A percentile compares a stretch with the other conserved stretches of the same genome.
phyloP scores from a whole-genome alignment of 1,139 yeast species.

The Oligophagozyma castellii region DNA sequence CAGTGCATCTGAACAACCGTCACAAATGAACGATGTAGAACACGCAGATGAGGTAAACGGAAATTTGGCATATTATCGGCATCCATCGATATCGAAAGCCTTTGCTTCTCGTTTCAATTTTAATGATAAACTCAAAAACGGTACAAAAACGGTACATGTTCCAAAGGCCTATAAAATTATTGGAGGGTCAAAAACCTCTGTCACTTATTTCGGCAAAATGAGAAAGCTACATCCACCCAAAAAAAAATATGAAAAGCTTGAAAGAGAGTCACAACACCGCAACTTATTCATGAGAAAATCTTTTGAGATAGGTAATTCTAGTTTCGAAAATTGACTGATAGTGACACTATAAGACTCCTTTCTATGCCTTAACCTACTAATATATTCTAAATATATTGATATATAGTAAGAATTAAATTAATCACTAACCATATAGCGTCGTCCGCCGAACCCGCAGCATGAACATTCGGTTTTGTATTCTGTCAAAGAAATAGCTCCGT shows the following conservation, averaged over 20 bases:
- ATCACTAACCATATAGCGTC: too few relatives aligned
- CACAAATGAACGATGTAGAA: conserved; percentile 9
- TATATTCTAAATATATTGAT: too few relatives aligned
- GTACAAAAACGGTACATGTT: conserved; percentile 41
- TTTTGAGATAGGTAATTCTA: conserved; percentile 6
- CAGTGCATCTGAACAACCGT: background rate
- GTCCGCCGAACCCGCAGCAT: too few relatives aligned
- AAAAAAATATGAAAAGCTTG: too few relatives aligned
- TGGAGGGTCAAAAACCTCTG: conserved; percentile 45
- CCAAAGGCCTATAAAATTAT: conserved; percentile 44
- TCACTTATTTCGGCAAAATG: conserved; percentile 36
- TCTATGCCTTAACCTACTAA: too few relatives aligned
- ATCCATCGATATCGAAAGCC: conserved; percentile 37
- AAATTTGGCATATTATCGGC: conserved; percentile 26
- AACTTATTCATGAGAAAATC: conserved; percentile 3
- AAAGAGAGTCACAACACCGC: conserved; percentile 1
- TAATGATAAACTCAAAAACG: conserved; percentile 30
- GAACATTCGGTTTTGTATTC: too few relatives aligned
- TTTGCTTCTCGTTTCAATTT: conserved; percentile 31
- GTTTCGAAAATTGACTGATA: conserved; percentile 7
- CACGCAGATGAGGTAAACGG: conserved; percentile 26
- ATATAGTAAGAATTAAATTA: too few relatives aligned
- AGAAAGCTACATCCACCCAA: conserved; percentile 21
- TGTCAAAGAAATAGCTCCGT: conserved; percentile 12
- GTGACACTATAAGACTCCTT: too few relatives aligned